These are phyloP conservation scores for Backusella tarrabulga DNA, from an alignment of 192 early-diverging fungal species.

Conservation along the genomic window DNA sequence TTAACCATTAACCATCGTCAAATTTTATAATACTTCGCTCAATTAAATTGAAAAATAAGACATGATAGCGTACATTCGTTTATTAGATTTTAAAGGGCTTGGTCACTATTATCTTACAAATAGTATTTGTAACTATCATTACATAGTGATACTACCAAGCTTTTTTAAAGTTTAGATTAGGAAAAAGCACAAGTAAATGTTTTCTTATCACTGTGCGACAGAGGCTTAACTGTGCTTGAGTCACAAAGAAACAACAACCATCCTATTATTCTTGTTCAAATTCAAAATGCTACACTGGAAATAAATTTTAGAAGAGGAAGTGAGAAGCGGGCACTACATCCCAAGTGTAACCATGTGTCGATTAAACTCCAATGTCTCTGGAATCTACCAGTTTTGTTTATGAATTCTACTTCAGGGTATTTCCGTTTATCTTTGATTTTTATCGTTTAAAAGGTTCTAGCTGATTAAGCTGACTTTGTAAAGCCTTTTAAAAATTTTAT, in stretches of 20 bases:
- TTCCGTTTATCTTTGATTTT: background rate
- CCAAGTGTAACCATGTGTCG: background rate
- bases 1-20: background rate
- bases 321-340: background rate
- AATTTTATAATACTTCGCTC: background rate
- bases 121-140: background rate
- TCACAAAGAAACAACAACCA: background rate
- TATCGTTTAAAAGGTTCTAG: too few relatives aligned
- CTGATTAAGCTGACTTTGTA: background rate
- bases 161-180: background rate
- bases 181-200: background rate
- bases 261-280: background rate
- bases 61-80: background rate
- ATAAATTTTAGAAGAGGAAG: background rate
- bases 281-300: constrained; percentile 1
- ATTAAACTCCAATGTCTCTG: background rate
- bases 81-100: background rate
- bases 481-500: background rate
- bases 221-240: background rate
- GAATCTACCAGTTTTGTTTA: background rate
- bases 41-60: background rate
- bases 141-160: background rate
- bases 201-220: background rate
- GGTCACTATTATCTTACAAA: background rate
- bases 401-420: background rate